Evolutionary conservation across 225 moss, liverwort and hornwort genomes (phyloP).

Genomic region (Physcomitrium patens): DNA sequence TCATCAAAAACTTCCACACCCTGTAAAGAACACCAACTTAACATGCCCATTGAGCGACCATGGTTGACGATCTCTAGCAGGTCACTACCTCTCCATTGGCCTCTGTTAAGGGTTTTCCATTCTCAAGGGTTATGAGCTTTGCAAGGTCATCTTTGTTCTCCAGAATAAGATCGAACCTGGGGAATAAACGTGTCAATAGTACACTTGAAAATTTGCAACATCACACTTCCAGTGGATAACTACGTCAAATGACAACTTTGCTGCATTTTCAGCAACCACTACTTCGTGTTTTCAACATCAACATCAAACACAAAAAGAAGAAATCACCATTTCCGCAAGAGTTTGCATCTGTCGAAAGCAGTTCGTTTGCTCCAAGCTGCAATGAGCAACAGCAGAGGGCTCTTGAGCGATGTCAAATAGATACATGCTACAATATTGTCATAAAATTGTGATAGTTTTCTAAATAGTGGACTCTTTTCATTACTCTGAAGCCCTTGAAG

Average conservation of each 20-base stretch:
- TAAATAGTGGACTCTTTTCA: neutral
- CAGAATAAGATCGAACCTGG: constrained; percentile 88
- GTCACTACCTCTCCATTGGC: constrained; percentile 82
- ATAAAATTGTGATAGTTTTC: neutral
- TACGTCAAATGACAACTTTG: neutral
- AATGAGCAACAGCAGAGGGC: constrained; percentile 21
- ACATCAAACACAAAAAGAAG: constrained; percentile 13
- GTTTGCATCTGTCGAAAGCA: constrained; percentile 74
- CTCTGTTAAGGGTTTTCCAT: constrained; percentile 90
- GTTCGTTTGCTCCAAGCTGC: constrained; percentile 94
- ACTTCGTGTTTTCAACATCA: neutral
- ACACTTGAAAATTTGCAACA: neutral
- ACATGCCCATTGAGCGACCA: neutral
- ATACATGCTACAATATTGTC: constrained; percentile 5
- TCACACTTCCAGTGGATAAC: neutral
- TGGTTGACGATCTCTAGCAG: constrained; percentile 6
- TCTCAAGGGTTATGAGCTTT: constrained; percentile 89
- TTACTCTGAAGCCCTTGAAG: neutral
- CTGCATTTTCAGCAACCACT: constrained; percentile 6
- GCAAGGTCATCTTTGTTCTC: constrained; percentile 85
- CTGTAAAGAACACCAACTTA: constrained; percentile 1
- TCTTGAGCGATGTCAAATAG: constrained; percentile 1
- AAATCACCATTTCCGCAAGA: constrained; percentile 86
- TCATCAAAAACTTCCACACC: neutral
- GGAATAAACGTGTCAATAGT: neutral